These are phyloP conservation scores for Alternaria triticimaculans DNA, from an alignment of 2,329 filamentous ascomycete genomes.

Conservation along the genomic window DNA sequence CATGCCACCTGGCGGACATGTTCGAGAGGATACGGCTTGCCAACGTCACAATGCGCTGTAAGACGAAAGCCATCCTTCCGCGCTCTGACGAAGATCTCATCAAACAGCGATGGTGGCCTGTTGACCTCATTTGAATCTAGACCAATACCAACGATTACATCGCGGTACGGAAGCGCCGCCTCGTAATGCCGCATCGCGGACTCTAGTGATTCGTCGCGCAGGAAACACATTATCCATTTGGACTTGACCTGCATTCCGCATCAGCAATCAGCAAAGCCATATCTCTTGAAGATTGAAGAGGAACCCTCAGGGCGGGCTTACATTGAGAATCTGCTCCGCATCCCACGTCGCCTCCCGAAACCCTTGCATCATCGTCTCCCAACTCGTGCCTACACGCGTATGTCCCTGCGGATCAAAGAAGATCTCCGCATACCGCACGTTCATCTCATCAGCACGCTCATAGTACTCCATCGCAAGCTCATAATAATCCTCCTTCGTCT, in stretches of 20 bases:
- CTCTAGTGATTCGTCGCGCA: slow-evolving; percentile 51
- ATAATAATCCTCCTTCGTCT: slow-evolving; percentile 48
- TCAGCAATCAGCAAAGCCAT: not conserved
- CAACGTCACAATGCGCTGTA: slow-evolving; percentile 61
- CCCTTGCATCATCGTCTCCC: slow-evolving; percentile 38
- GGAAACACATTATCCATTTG: slow-evolving; percentile 54
- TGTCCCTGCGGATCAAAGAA: slow-evolving; percentile 56
- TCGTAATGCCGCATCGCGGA: slow-evolving; percentile 42
- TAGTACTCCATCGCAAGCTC: slow-evolving; percentile 53
- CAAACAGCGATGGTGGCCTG: slow-evolving; percentile 3
- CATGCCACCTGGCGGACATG: slow-evolving; percentile 50
- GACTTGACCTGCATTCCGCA: slow-evolving; percentile 3
- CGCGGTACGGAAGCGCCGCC: slow-evolving; percentile 39
- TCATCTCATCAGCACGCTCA: slow-evolving; percentile 41
- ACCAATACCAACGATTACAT: slow-evolving; percentile 55
- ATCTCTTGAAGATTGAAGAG: fast-evolving
- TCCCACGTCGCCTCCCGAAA: slow-evolving; percentile 41
- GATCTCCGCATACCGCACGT: slow-evolving; percentile 51
- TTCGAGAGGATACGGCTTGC: slow-evolving; percentile 55
- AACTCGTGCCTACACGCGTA: slow-evolving; percentile 47
- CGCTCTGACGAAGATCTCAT: not conserved
- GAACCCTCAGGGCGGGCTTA: not conserved
- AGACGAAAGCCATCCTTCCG: slow-evolving; percentile 56
- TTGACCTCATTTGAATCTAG: slow-evolving; percentile 58
- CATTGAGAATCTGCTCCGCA: slow-evolving; percentile 6